A percentile compares a stretch with the other conserved stretches of the same genome.
Evolutionary conservation across 257 asterid genomes (phyloP).

Genomic region (Solanum acaule): DNA sequence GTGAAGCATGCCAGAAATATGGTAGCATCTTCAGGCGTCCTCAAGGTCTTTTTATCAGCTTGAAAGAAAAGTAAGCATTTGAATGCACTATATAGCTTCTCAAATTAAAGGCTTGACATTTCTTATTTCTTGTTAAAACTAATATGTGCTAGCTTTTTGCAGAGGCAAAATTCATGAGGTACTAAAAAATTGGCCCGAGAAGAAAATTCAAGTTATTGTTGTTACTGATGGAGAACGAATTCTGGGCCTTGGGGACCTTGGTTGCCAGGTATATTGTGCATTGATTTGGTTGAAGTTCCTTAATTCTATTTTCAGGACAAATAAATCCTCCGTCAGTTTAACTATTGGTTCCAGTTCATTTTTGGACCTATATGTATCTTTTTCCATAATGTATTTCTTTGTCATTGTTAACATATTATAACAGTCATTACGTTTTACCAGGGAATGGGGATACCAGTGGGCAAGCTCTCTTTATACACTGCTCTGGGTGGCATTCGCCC

Average conservation of each 20-base stretch:
- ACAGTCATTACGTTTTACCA: conserved; percentile 18
- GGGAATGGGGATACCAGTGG: conserved; percentile 99
- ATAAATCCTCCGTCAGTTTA: neutral
- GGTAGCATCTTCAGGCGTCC: conserved; percentile 95
- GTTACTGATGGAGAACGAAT: conserved; percentile 98
- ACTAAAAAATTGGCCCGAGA: conserved; percentile 92
- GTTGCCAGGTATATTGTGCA: conserved; percentile 66
- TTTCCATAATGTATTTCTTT: neutral
- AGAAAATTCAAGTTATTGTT: conserved; percentile 91
- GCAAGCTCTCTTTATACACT: conserved; percentile 79
- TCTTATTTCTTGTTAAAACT: neutral
- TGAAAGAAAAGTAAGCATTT: conserved; percentile 71
- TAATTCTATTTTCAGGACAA: neutral
- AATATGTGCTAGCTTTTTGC: conserved; percentile 14
- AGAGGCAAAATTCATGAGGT: conserved; percentile 97
- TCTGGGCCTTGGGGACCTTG: conserved; percentile 98
- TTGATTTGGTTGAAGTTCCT: neutral
- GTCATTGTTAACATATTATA: neutral
- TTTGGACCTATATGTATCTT: neutral
- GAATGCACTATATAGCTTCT: neutral
- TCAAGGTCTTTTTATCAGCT: conserved; percentile 96
- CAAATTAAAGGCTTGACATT: neutral
- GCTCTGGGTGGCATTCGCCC: conserved; percentile 98
- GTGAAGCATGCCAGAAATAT: conserved; percentile 99
- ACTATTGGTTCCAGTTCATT: neutral